Evolutionary conservation across 371 early-diverging fungal species (phyloP).

Genomic region (Mortierella sp.): DNA sequence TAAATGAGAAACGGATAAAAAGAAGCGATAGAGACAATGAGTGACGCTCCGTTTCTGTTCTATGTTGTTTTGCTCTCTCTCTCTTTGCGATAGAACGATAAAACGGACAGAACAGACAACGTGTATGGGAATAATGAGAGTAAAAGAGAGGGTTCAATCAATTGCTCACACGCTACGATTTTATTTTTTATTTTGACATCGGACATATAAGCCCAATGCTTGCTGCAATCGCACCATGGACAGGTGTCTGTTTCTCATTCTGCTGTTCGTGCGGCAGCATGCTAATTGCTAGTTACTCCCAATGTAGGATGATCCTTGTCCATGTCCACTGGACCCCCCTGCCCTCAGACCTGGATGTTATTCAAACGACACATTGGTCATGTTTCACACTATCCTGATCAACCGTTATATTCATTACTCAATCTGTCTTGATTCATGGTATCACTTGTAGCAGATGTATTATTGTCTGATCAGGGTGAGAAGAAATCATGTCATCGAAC

Average conservation of each 20-base stretch:
- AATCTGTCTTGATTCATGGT: background rate
- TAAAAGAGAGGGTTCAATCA: background rate
- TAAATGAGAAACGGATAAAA: background rate
- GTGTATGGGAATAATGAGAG: background rate
- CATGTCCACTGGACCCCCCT: no score
- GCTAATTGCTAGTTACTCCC: no score
- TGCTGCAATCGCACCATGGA: no score
- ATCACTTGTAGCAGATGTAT: background rate
- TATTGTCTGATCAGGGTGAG: background rate
- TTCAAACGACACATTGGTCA: background rate
- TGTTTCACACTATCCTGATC: background rate
- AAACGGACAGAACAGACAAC: background rate
- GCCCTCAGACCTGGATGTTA: background rate
- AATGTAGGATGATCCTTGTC: no score
- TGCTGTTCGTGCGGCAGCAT: no score
- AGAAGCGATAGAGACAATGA: background rate
- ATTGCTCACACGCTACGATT: background rate
- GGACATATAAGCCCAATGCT: slow-evolving; percentile 4
- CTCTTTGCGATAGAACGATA: background rate
- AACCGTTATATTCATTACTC: background rate
- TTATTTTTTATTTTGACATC: background rate
- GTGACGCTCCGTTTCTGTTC: background rate
- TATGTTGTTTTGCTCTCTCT: background rate
- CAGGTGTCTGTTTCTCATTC: no score
- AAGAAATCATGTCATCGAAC: background rate